Percentiles rank a stretch among this genome's conserved stretches.
Conservation (phyloP, 192 early-diverging fungal species). For the Coemansia sp. region DNA sequence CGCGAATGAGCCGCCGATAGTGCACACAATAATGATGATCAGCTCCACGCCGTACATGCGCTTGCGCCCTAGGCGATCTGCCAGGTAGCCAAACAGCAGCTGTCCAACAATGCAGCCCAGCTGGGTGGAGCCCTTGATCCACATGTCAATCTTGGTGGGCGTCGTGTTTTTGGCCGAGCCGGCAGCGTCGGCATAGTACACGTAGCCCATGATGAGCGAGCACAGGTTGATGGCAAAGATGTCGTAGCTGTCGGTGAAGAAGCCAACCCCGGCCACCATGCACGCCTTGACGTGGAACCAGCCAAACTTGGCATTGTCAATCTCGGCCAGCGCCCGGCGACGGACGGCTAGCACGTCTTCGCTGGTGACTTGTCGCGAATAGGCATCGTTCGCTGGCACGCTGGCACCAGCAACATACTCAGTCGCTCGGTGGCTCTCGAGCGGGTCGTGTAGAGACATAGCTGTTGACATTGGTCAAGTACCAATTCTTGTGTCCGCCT, state of each 20-base stretch:
- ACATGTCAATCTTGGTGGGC: conserved; percentile 67
- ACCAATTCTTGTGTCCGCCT: too few species aligned
- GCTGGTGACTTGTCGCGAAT: background rate
- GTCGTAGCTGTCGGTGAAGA: conserved; percentile 91
- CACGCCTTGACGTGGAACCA: conserved; percentile 75
- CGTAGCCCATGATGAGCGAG: conserved; percentile 73
- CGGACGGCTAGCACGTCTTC: conserved; percentile 12
- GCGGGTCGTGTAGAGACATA: conserved; percentile 10
- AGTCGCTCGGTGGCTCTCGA: background rate
- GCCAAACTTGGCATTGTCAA: conserved; percentile 68
- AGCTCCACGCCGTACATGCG: conserved; percentile 87
- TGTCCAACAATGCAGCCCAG: conserved; percentile 89
- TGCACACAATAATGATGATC: conserved; percentile 82
- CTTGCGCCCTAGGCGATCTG: conserved; percentile 84
- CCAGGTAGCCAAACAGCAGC: conserved; percentile 78
- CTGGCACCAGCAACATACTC: conserved; percentile 2
- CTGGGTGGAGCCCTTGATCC: conserved; percentile 80
- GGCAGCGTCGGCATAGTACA: conserved; percentile 54
- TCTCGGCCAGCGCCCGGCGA: conserved; percentile 26
- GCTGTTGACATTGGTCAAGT: conserved; percentile 10
- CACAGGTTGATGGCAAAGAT: conserved; percentile 84
- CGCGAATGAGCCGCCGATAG: conserved; percentile 71
- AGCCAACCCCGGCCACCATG: conserved; percentile 70
- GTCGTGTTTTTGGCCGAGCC: conserved; percentile 42
- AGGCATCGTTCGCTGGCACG: background rate